Evolutionary conservation across 495 filamentous ascomycete genomes (phyloP), one percentile per base, ranked within the genome.

Genomic region (Annulohypoxylon bovei): DNA sequence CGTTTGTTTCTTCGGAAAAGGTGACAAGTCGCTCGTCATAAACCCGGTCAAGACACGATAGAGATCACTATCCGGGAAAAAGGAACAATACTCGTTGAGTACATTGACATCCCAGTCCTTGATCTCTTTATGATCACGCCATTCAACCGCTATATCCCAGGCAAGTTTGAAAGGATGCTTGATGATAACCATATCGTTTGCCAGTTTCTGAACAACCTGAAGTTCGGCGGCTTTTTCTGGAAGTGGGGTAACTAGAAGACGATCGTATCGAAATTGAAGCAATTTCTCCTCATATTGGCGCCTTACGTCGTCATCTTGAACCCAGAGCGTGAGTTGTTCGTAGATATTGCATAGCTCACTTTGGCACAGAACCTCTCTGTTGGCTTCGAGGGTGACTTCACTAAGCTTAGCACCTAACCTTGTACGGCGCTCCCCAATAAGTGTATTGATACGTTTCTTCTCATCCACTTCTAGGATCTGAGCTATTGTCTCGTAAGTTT

Each of bases 151-250:
- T 67, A 97, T 91, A 61, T 90, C 89, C 95, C 95, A 99, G 2
- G 95, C 95, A 22, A 96, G 82, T 62, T 91, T 87, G 79, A 91
- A 98, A 0, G 93, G 93, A 75, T 97, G 93, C 68, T 95, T 94
- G 75, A 99, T 92, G 67, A 98, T 94, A 52, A 99, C 95, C 89
- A 98, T 93, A 61, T 93, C 95, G 47, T 89, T 87, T 0, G 94
- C 94, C 44, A 93, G 78, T 56, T 90, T 90, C 73, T 86, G 78
- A 1, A 97, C 90, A 40, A 91, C 87, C 14, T 86, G 81, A 30
- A 91, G 84, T 73, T 97, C 93, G 4, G 79, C 77, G 3, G 76
- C 62, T 76, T 97, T 98, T 53, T 89, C 74, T 23, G 78, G 66
- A 14, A 89, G 85, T 4, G 90, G 88, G 16, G 91, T 77, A 46